Percentiles rank a stretch among this genome's conserved stretches.
Evolutionary conservation across 108 stramenopile species (phyloP).

Genomic region (Cylindrotheca closterium): DNA sequence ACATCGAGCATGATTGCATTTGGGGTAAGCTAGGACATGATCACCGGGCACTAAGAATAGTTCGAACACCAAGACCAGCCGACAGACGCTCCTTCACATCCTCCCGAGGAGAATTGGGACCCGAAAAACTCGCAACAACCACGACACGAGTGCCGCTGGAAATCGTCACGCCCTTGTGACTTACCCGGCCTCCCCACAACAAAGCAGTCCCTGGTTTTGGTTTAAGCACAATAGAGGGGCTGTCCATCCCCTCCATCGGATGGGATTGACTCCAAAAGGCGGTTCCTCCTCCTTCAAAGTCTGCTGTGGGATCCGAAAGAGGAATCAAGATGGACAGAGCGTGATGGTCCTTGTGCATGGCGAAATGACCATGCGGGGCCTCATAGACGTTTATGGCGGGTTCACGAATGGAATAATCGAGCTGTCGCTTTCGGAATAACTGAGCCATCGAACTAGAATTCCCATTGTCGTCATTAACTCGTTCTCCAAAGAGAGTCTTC

Average conservation of each 20-base stretch:
- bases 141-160: too few species aligned
- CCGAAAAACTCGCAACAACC: too few species aligned
- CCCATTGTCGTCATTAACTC: too few species aligned
- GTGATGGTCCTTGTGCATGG: slow-evolving; percentile 21
- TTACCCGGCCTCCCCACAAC: slow-evolving; percentile 27
- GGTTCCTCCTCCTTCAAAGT: slow-evolving; percentile 16
- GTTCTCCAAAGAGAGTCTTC: too few species aligned
- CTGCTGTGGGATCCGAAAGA: slow-evolving; percentile 8
- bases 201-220: slow-evolving; percentile 24
- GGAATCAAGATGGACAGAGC: slow-evolving; percentile 25
- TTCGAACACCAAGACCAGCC: too few species aligned
- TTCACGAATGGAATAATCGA: slow-evolving; percentile 19
- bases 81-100: too few species aligned
- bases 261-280: slow-evolving; percentile 5
- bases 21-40: too few species aligned
- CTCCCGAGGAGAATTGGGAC: too few species aligned
- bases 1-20: too few species aligned
- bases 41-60: too few species aligned
- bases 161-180: slow-evolving; percentile 18
- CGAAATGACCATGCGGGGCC: slow-evolving; percentile 11
- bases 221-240: slow-evolving; percentile 12
- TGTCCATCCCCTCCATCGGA: slow-evolving; percentile 5
- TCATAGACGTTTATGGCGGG: slow-evolving; percentile 32
- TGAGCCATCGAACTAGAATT: not conserved
- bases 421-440: slow-evolving; percentile 4